Evolutionary conservation across 371 early-diverging fungal genomes (phyloP), one percentile per base, ranked within the genome.

Genomic region (Actinomucor elegans): DNA sequence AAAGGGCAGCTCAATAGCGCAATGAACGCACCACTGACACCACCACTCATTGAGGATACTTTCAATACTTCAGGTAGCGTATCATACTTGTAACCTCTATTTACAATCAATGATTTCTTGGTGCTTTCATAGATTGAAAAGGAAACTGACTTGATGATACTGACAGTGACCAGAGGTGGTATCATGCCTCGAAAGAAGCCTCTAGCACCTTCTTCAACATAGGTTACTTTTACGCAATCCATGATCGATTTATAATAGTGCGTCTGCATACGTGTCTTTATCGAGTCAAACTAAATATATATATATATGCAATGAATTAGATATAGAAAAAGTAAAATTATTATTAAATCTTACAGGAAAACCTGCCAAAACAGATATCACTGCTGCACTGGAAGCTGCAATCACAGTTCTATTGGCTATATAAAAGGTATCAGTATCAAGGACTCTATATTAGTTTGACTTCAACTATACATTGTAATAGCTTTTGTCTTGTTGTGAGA

Each of bases 211-310:
- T 92, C 92, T 24, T 86, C 84, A 5, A 66, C 66, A 58, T 86
- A 84, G 0, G 90, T 90, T n/a, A 62, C 58, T 34, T 69, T 71
- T 20, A 87, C 83, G 56, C 92, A 92, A 10, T 69, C 79, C 55
- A 77, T 56, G 34, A 92, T 75, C 10, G 86, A 85, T 24, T 66
- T 64, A 58, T 88, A 92, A 27, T 84, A 70, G 48, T 86, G 81
- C 2, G 90, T 88, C 67, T 92, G 92, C 89, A 90, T 89, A 43
- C 92, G 69, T 18, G 90, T 90, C 64, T 91, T 91, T 26, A 91
- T 69, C 12, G 88, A 87, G 60, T 91, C 91, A 68, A 91, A 90
- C 79, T 84, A 46, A 5, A 18, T 11, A 10, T 8, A 12, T 15
- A 37, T 15, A 40, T 15, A 18, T 9, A 14, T 27, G 5, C 7